phyloP scores from a whole-genome alignment of 1,139 yeast genomes.

The Taphrina wiesneri region DNA sequence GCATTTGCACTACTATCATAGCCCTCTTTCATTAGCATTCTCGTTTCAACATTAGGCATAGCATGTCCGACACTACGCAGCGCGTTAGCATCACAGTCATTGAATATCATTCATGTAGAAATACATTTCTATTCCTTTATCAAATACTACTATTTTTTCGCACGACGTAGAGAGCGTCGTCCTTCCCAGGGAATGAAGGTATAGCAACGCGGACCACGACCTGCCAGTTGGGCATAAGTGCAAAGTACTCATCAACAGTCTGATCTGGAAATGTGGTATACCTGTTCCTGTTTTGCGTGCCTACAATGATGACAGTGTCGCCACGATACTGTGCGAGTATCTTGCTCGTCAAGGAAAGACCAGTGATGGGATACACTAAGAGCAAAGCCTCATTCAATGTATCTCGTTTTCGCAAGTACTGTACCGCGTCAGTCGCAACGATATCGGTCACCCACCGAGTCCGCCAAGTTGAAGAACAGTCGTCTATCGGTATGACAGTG shows the following conservation, averaged over 20 bases:
- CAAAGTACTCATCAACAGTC: conserved; percentile 19
- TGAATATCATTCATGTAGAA: neutral
- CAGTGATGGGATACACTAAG: conserved; percentile 27
- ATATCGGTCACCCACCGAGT: conserved; percentile 6
- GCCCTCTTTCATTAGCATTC: neutral
- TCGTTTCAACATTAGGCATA: neutral
- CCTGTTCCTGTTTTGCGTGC: conserved; percentile 29
- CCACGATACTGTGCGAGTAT: conserved; percentile 9
- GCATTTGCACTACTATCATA: neutral
- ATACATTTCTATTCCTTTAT: neutral
- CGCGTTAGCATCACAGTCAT: neutral
- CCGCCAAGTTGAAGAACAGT: conserved; percentile 17
- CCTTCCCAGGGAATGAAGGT: conserved; percentile 30
- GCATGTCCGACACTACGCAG: neutral
- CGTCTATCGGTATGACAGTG: conserved; percentile 11
- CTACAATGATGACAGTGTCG: conserved; percentile 21
- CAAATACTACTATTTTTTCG: neutral
- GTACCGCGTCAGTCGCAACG: conserved; percentile 15
- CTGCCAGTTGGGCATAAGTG: conserved; percentile 1
- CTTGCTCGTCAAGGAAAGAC: conserved; percentile 8
- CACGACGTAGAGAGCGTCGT: conserved; percentile 22
- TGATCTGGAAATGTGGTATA: conserved; percentile 23
- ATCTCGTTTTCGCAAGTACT: conserved; percentile 9
- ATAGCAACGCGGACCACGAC: conserved; percentile 2
- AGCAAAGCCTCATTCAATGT: conserved; percentile 16